Conservation (phyloP, 1,139 yeast species). For the Insectozyma bohioensis region DNA sequence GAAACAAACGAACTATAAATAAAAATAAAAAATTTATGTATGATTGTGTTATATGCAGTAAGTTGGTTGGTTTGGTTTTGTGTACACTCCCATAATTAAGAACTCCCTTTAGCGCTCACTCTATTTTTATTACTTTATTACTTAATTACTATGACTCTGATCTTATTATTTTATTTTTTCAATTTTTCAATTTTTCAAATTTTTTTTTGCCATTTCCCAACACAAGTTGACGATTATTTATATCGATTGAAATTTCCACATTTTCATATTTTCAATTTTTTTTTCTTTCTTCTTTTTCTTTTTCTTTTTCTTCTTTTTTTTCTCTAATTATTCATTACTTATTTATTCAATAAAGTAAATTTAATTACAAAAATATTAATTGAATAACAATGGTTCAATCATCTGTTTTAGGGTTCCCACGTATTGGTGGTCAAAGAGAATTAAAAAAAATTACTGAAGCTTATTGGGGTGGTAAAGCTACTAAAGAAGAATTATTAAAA, state of each 20-base stretch:
- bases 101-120: not conserved
- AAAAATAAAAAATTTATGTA: no score
- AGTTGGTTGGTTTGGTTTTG: no score
- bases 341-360: no score
- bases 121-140: not conserved
- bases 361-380: conserved; percentile 2
- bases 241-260: conserved; percentile 3
- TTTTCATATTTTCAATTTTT: conserved; percentile 3
- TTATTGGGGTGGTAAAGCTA: conserved; percentile 95
- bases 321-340: no score
- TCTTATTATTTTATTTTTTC: no score
- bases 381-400: conserved; percentile 76
- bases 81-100: no score
- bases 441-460: conserved; percentile 97
- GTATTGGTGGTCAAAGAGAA: conserved; percentile 99
- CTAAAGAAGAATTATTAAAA: conserved; percentile 82
- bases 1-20: no score
- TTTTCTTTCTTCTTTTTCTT: no score
- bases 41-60: no score
- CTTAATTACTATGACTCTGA: no score
- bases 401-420: conserved; percentile 98
- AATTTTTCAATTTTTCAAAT: conserved; percentile 2
- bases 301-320: conserved; percentile 7
- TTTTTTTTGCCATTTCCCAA: no score
- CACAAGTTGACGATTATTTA: no score